Evolutionary conservation across 495 filamentous ascomycete species (phyloP).

Genomic region (Daldinia vernicosa): DNA sequence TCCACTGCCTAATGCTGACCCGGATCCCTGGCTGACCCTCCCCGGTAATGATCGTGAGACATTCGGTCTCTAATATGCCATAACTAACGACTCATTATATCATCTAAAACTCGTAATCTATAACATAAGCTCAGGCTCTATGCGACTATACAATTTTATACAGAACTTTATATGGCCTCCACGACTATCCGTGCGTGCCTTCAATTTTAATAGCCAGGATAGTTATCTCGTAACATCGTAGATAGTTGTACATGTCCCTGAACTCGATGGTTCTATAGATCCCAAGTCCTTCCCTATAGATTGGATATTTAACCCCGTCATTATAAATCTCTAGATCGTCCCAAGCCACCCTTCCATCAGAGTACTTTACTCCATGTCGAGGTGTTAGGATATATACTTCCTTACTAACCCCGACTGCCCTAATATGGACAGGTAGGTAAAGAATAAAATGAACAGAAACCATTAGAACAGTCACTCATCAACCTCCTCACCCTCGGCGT

Average conservation of each 20-base stretch:
- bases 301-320: conserved; percentile 14
- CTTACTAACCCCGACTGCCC: neutral
- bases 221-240: conserved; percentile 2
- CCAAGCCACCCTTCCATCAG: neutral
- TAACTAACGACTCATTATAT: neutral
- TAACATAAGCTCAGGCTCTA: neutral
- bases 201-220: neutral
- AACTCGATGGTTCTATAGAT: neutral
- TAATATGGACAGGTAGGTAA: conserved; percentile 8
- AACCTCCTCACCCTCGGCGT: conserved; percentile 44
- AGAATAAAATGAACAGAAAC: neutral
- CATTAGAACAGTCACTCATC: conserved; percentile 33
- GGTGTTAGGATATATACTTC: conserved; percentile 10
- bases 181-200: neutral
- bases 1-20: neutral
- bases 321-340: conserved; percentile 12
- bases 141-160: neutral
- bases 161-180: neutral
- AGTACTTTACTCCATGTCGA: conserved; percentile 2
- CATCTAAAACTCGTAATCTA: neutral
- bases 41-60: neutral
- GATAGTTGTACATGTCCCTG: conserved; percentile 6
- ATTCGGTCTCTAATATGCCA: neutral
- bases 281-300: neutral
- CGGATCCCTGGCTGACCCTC: neutral